Conservation (phyloP, 768 basidiomycete genomes). For the Russula sp. region DNA sequence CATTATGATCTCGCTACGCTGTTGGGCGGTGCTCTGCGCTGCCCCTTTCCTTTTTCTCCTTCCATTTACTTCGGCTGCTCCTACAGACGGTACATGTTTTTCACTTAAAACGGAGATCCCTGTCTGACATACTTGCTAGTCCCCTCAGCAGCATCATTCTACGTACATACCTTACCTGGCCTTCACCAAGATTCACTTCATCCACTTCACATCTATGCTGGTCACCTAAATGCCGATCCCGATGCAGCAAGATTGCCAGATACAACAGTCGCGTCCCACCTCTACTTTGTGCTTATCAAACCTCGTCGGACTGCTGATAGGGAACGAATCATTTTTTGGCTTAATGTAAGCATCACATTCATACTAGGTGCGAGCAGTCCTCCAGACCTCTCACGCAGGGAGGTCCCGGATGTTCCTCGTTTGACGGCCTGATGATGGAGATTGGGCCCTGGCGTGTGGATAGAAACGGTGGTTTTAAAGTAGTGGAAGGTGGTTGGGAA, state of each 20-base stretch:
- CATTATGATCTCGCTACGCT: not conserved
- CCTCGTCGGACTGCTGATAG: conserved; percentile 84
- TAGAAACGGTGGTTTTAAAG: conserved; percentile 60
- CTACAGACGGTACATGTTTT: conserved; percentile 18
- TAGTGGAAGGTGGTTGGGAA: conserved; percentile 89
- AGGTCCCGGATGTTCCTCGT: conserved; percentile 95
- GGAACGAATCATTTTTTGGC: conserved; percentile 91
- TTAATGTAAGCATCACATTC: conserved; percentile 64
- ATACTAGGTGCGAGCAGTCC: not conserved
- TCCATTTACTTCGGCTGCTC: conserved; percentile 8
- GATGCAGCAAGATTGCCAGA: conserved; percentile 39
- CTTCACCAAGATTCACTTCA: conserved; percentile 63
- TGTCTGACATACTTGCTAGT: conserved; percentile 32
- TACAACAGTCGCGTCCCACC: conserved; percentile 64
- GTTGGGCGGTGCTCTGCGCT: not conserved
- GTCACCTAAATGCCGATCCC: conserved; percentile 79
- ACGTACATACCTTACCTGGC: conserved; percentile 68
- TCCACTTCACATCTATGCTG: conserved; percentile 75
- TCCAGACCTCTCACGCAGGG: conserved; percentile 43
- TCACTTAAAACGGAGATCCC: not conserved
- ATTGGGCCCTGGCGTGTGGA: conserved; percentile 89
- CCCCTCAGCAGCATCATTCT: conserved; percentile 79
- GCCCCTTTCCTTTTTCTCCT: not conserved
- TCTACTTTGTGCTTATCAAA: conserved; percentile 87
- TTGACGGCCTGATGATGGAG: conserved; percentile 98